Evolutionary conservation across 2,329 filamentous ascomycete genomes (phyloP), one percentile per base, ranked within the genome.

Genomic region (Bipolaris zeicola): DNA sequence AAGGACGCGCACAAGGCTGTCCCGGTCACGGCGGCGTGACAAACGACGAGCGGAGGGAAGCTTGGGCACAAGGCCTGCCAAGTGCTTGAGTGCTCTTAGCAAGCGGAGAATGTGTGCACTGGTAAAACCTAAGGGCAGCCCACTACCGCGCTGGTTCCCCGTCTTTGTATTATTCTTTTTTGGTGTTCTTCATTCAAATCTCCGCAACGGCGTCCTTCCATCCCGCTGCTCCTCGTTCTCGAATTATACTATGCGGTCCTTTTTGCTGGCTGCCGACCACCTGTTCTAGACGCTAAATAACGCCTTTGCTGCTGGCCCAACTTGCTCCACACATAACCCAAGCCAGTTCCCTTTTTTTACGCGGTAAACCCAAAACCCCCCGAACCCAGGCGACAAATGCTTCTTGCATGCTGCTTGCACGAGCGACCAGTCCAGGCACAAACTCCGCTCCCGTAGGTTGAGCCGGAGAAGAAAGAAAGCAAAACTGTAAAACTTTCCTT

Each of bases 21-120:
- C 33, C 44, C 22, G 24, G 44, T 20, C 33, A 36, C 20, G 18
- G 44, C 44, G 7, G 33, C 20, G 44, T 41, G 46, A 55, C 50
- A 41, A 34, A 31, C 36, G 34, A 36, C 39, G 24, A 45, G 52
- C 41, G 41, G 52, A 51, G 52, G 47, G 47, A 45, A 51, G 47
- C 26, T 39, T 39, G 47, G 37, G 31, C 46, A 36, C 48, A 51
- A 43, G 34, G 48, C 28, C 26, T 26, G 52, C 52, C 52, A 55
- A 55, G 52, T n/a, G 47, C 47, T 55, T 55, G 52, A 55, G 47
- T 36, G 33, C 41, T 55, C 52, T 55, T 55, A 55, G 52, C 52
- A 55, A 46, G 52, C 52, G 47, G 52, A 55, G 47, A 51, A 46
- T 31, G 52, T 33, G 39, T 49, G 26, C 14, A 14, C 22, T 55